Conservation (phyloP, 179 eudicot species). For the Patellifolia procumbens region DNA sequence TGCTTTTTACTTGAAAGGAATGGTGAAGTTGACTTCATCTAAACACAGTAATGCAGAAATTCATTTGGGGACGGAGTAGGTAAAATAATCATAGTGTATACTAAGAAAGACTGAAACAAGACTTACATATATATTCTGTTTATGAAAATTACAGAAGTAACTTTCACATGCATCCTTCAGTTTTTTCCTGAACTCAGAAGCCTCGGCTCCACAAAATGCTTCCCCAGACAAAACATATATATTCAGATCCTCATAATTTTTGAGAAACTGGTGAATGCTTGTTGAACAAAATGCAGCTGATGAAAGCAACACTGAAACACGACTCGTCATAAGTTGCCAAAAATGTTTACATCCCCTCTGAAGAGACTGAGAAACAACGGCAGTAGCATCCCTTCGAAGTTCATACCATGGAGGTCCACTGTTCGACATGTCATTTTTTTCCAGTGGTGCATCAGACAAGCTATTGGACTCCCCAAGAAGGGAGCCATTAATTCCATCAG, state of each 20-base stretch:
- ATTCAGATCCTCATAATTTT: slow-evolving; percentile 81
- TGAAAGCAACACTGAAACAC: slow-evolving; percentile 82
- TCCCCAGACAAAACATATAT: slow-evolving; percentile 85
- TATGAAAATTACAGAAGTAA: slow-evolving; percentile 77
- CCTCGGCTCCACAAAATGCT: slow-evolving; percentile 84
- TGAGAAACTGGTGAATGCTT: slow-evolving; percentile 90
- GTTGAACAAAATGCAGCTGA: slow-evolving; percentile 83
- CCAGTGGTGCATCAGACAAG: slow-evolving; percentile 41
- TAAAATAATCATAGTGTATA: background rate
- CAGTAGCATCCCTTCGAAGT: slow-evolving; percentile 82
- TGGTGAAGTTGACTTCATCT: background rate
- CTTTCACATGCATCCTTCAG: slow-evolving; percentile 77
- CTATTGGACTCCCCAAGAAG: slow-evolving; percentile 25
- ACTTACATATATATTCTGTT: slow-evolving; percentile 89
- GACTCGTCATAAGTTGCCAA: slow-evolving; percentile 92
- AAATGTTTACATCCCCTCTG: slow-evolving; percentile 83
- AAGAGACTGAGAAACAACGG: slow-evolving; percentile 73
- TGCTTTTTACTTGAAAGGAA: background rate
- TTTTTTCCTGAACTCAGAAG: slow-evolving; percentile 76
- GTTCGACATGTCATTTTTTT: slow-evolving; percentile 53
- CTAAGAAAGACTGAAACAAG: background rate
- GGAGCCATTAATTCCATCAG: slow-evolving; percentile 41
- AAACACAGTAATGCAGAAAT: background rate
- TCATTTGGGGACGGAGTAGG: background rate
- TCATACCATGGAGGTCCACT: slow-evolving; percentile 91